Evolutionary conservation across 345 rosid species (phyloP).

Genomic region (Salix viminalis): DNA sequence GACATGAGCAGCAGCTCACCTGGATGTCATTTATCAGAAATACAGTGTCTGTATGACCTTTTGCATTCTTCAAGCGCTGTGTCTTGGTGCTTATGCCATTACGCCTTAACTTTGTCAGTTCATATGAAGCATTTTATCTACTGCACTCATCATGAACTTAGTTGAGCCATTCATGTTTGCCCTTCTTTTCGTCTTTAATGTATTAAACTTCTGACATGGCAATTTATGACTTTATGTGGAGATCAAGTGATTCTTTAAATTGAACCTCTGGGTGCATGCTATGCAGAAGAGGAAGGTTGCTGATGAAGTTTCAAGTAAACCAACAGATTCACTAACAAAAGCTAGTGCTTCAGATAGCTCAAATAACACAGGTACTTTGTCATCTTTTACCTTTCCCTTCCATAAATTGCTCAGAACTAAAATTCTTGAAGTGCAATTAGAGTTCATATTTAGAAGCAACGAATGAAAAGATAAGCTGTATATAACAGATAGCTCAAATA

Average conservation of each 20-base stretch:
- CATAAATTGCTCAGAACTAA: not conserved
- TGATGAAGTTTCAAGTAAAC: conserved; percentile 39
- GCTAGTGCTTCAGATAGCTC: conserved; percentile 14
- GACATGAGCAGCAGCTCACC: not conserved
- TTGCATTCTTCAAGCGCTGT: not conserved
- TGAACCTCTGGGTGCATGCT: not conserved
- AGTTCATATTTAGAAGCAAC: not conserved
- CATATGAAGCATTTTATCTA: not conserved
- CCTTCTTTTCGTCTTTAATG: not conserved
- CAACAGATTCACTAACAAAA: conserved; percentile 48
- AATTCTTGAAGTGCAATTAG: not conserved
- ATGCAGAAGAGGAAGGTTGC: conserved; percentile 54
- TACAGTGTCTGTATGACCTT: not conserved
- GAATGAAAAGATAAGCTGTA: not conserved
- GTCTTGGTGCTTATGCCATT: not conserved
- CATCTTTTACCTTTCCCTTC: not conserved
- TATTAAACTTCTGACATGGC: not conserved
- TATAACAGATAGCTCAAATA: conserved; percentile 13
- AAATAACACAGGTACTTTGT: conserved; percentile 32
- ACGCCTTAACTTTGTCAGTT: not conserved
- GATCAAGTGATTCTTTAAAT: not conserved
- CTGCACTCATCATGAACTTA: not conserved
- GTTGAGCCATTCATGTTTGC: not conserved
- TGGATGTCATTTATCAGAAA: not conserved
- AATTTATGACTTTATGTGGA: not conserved